Evolutionary conservation across 2,329 filamentous ascomycete genomes (phyloP).

Genomic region (Lachnellula arida): DNA sequence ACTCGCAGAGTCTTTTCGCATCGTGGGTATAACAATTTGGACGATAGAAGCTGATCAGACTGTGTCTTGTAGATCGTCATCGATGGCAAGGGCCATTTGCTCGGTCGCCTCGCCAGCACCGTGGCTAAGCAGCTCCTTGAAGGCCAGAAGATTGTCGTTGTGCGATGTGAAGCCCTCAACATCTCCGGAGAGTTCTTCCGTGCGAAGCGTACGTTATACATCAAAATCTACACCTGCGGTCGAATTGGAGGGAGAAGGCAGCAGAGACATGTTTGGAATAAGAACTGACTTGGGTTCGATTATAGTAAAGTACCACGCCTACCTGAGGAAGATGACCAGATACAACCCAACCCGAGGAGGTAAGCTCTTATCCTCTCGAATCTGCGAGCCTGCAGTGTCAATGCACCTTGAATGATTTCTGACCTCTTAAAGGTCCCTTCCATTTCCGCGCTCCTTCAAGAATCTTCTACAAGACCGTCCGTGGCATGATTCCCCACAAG

Average conservation of each 20-base stretch:
- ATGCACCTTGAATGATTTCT: slow-evolving; percentile 22
- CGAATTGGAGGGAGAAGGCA: slow-evolving; percentile 12
- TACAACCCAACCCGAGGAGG: slow-evolving; percentile 99
- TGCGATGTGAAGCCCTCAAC: slow-evolving; percentile 98
- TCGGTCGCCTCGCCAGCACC: slow-evolving; percentile 96
- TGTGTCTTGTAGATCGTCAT: slow-evolving; percentile 73
- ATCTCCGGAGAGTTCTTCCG: slow-evolving; percentile 99
- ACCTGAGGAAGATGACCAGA: slow-evolving; percentile 99
- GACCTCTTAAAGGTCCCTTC: slow-evolving; percentile 73
- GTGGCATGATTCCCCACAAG: slow-evolving; percentile 99
- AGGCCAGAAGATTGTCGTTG: slow-evolving; percentile 98
- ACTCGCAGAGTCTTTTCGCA: background rate
- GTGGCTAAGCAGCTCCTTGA: slow-evolving; percentile 98
- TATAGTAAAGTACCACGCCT: slow-evolving; percentile 99
- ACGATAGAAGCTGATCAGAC: slow-evolving; percentile 32
- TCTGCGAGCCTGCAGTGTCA: slow-evolving; percentile 2
- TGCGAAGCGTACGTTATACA: slow-evolving; percentile 86
- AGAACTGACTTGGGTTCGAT: slow-evolving; percentile 43
- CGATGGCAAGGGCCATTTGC: slow-evolving; percentile 99
- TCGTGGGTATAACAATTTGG: slow-evolving; percentile 6
- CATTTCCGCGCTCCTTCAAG: slow-evolving; percentile 98
- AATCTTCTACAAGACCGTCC: slow-evolving; percentile 99
- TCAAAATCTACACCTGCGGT: slow-evolving; percentile 3
- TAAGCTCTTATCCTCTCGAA: slow-evolving; percentile 42
- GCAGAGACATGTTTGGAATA: slow-evolving; percentile 10